Evolutionary conservation across 768 basidiomycete species (phyloP).

Genomic region (Trametes cubensis): DNA sequence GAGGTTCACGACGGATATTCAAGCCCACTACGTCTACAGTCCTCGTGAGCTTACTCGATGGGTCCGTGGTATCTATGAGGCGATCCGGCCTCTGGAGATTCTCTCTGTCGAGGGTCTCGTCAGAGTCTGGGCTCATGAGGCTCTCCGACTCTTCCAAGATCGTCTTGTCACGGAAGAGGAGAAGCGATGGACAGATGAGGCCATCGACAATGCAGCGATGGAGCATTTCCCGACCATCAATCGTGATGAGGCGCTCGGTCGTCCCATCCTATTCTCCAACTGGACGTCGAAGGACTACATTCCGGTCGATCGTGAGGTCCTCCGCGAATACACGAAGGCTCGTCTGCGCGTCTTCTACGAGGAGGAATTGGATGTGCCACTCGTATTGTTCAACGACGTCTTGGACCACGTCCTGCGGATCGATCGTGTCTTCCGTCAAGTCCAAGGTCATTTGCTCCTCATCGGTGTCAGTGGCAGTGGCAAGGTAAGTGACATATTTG

Average conservation of each 20-base stretch:
- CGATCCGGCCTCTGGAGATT: conserved; percentile 91
- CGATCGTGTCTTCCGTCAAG: conserved; percentile 97
- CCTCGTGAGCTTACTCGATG: conserved; percentile 98
- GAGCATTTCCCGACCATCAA: conserved; percentile 94
- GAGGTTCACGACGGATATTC: conserved; percentile 93
- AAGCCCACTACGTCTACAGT: conserved; percentile 98
- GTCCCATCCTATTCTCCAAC: conserved; percentile 97
- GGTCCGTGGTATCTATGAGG: conserved; percentile 97
- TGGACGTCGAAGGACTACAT: conserved; percentile 99
- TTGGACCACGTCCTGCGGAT: conserved; percentile 97
- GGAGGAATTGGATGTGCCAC: conserved; percentile 95
- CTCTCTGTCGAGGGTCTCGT: conserved; percentile 94
- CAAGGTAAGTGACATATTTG: conserved; percentile 62
- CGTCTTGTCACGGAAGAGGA: conserved; percentile 93
- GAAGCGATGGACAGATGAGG: conserved; percentile 92
- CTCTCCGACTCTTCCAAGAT: conserved; percentile 95
- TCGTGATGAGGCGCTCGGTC: conserved; percentile 77
- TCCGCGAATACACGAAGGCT: conserved; percentile 96
- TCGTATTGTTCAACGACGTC: conserved; percentile 98
- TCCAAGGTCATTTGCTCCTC: conserved; percentile 93
- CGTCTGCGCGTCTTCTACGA: conserved; percentile 98
- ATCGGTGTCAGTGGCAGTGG: conserved; percentile 99
- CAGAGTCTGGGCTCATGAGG: conserved; percentile 97
- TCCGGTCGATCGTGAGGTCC: conserved; percentile 88
- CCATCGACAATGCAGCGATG: conserved; percentile 81